These are phyloP conservation scores for Entelexis paramagnoliae DNA, from an alignment of 1,139 yeast species.

Conservation along the genomic window DNA sequence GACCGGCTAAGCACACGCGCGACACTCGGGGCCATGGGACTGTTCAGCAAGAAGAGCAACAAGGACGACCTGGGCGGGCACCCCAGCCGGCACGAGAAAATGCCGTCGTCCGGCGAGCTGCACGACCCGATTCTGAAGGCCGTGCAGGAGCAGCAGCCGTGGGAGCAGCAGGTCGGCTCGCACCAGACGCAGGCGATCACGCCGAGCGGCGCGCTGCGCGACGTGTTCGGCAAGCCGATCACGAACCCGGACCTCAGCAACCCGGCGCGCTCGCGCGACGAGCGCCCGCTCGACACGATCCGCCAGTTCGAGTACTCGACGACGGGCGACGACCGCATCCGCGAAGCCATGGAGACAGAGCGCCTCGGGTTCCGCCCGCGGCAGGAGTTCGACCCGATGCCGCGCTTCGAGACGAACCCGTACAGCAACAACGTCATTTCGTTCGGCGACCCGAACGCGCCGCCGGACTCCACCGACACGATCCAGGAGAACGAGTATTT, in stretches of 20 bases:
- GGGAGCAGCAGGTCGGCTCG: slow-evolving; percentile 48
- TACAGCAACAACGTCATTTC: slow-evolving; percentile 32
- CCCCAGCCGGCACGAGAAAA: slow-evolving; percentile 40
- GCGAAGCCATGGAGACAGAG: slow-evolving; percentile 69
- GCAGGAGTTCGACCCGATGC: slow-evolving; percentile 42
- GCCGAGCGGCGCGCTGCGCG: slow-evolving; percentile 44
- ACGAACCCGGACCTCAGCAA: slow-evolving; percentile 71
- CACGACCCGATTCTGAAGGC: slow-evolving; percentile 88
- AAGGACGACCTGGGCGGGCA: slow-evolving; percentile 6
- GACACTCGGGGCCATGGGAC: slow-evolving; percentile 13
- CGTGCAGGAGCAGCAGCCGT: slow-evolving; percentile 91
- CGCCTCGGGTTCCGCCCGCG: slow-evolving; percentile 70
- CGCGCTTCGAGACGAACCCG: slow-evolving; percentile 33
- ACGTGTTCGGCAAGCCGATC: slow-evolving; percentile 75
- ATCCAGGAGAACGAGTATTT: slow-evolving; percentile 36
- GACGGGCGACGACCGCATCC: slow-evolving; percentile 69
- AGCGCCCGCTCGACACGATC: slow-evolving; percentile 91
- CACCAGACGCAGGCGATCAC: slow-evolving; percentile 37
- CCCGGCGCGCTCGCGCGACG: slow-evolving; percentile 85
- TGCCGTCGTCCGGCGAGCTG: slow-evolving; percentile 45
- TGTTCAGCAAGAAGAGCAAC: slow-evolving; percentile 21
- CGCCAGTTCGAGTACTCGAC: slow-evolving; percentile 86
- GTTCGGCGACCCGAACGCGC: slow-evolving; percentile 39
- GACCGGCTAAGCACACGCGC: slow-evolving; percentile 28
- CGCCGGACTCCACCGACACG: slow-evolving; percentile 45